Percentiles rank a stretch among this genome's conserved stretches.
These are phyloP conservation scores for Neofusicoccum kwambonambiense DNA, from an alignment of 2,329 filamentous ascomycete genomes.

Conservation along the genomic window DNA sequence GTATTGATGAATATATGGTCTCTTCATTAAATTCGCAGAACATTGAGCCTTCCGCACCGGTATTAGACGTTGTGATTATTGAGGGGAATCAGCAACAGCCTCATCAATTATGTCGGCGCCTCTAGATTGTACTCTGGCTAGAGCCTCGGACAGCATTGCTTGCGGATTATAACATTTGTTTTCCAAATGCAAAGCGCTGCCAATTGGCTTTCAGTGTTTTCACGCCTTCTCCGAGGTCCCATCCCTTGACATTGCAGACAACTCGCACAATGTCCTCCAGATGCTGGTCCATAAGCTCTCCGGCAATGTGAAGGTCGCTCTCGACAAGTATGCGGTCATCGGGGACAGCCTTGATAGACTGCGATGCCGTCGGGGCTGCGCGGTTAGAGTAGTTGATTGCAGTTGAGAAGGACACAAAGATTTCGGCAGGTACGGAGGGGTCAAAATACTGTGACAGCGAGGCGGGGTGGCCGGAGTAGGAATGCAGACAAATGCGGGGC, in stretches of 20 bases:
- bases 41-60: too few relatives aligned
- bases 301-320: constrained; percentile 85
- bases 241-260: constrained; percentile 75
- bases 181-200: constrained; percentile 70
- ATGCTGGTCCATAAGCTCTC: constrained; percentile 72
- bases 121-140: too few relatives aligned
- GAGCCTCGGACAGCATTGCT: too few relatives aligned
- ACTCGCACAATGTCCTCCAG: constrained; percentile 74
- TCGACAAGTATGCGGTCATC: constrained; percentile 80
- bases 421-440: constrained; percentile 66
- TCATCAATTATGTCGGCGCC: not conserved
- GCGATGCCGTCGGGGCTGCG: constrained; percentile 54
- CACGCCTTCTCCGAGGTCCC: constrained; percentile 72
- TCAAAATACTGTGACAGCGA: constrained; percentile 76
- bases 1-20: too few relatives aligned
- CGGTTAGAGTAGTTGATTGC: constrained; percentile 69
- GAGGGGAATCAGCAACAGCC: too few relatives aligned
- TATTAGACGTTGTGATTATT: too few relatives aligned
- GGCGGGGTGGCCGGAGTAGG: constrained; percentile 77
- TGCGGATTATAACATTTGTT: not conserved
- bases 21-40: too few relatives aligned
- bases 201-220: constrained; percentile 71
- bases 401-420: constrained; percentile 87
- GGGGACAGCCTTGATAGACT: constrained; percentile 70
- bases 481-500: constrained; percentile 88